These are phyloP conservation scores for Pichia heedii DNA, from an alignment of 805 yeast genomes.

Conservation along the genomic window DNA sequence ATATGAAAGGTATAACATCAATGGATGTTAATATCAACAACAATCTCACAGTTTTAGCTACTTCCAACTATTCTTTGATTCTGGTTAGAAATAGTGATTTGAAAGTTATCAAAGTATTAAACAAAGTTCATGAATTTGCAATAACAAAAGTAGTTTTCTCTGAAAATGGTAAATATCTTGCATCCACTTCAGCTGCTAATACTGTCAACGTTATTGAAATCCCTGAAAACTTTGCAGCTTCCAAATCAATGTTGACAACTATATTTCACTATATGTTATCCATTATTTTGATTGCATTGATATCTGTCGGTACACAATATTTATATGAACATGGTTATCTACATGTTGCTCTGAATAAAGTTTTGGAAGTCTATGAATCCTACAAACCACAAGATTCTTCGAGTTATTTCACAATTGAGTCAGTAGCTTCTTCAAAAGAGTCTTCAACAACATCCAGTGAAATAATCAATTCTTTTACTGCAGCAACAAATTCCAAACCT, in stretches of 20 bases:
- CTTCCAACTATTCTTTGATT: slow-evolving; percentile 58
- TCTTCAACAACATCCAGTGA: neutral
- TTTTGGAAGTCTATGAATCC: slow-evolving; percentile 16
- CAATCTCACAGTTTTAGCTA: slow-evolving; percentile 45
- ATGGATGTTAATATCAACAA: slow-evolving; percentile 33
- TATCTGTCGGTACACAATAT: slow-evolving; percentile 22
- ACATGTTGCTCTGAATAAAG: slow-evolving; percentile 15
- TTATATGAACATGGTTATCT: slow-evolving; percentile 24
- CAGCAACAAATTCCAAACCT: neutral
- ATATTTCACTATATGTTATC: slow-evolving; percentile 21
- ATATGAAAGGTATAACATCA: slow-evolving; percentile 48
- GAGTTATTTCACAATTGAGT: slow-evolving; percentile 27
- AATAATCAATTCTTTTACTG: neutral
- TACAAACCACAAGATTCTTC: slow-evolving; percentile 25
- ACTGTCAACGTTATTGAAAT: slow-evolving; percentile 54
- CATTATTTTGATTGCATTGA: slow-evolving; percentile 15
- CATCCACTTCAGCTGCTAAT: slow-evolving; percentile 71
- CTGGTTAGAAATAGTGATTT: slow-evolving; percentile 47
- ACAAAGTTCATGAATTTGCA: slow-evolving; percentile 67
- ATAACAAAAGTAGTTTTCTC: slow-evolving; percentile 67
- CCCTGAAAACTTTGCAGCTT: slow-evolving; percentile 40
- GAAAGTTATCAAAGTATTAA: slow-evolving; percentile 38
- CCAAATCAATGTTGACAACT: slow-evolving; percentile 28
- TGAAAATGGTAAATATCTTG: slow-evolving; percentile 56
- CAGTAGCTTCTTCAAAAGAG: slow-evolving; percentile 11